phyloP scores from a whole-genome alignment of 129 eudicot species.

The Ambrosia trifida region DNA sequence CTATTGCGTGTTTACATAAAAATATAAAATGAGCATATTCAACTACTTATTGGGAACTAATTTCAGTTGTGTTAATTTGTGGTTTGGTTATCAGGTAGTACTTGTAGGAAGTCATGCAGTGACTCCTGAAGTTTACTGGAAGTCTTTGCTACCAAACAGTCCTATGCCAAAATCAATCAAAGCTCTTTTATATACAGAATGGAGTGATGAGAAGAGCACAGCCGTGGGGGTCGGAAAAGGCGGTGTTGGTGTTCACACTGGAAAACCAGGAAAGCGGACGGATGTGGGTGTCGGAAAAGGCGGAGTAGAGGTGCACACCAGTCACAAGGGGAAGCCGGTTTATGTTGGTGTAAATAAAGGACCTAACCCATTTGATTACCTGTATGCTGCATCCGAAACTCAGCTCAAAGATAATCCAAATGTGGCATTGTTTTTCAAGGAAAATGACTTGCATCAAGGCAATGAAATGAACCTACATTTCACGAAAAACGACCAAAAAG shows the following conservation, averaged over 20 bases:
- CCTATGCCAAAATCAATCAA: constrained; percentile 62
- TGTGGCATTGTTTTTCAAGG: constrained; percentile 55
- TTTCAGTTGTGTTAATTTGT: constrained; percentile 1
- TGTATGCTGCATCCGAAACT: constrained; percentile 44
- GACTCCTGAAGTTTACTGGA: constrained; percentile 61
- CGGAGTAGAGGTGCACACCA: constrained; percentile 26
- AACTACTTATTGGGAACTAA: neutral
- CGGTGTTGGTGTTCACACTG: constrained; percentile 25
- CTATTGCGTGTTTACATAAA: no score
- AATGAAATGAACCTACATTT: constrained; percentile 44
- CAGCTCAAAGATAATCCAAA: constrained; percentile 59
- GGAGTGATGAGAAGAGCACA: constrained; percentile 42
- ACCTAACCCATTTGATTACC: constrained; percentile 30
- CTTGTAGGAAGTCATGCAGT: constrained; percentile 38
- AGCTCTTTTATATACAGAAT: constrained; percentile 53
- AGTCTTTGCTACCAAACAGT: constrained; percentile 44
- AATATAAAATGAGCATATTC: no score
- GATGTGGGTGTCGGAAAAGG: constrained; percentile 30
- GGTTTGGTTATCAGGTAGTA: constrained; percentile 21
- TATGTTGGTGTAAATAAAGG: constrained; percentile 41
- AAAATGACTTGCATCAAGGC: constrained; percentile 30
- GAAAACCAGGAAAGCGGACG: constrained; percentile 20
- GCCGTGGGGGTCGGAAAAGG: constrained; percentile 34
- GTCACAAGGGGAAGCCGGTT: constrained; percentile 47
- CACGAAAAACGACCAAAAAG: constrained; percentile 12